Conservation (phyloP, 768 basidiomycete genomes). For the Leccinum obscurum region DNA sequence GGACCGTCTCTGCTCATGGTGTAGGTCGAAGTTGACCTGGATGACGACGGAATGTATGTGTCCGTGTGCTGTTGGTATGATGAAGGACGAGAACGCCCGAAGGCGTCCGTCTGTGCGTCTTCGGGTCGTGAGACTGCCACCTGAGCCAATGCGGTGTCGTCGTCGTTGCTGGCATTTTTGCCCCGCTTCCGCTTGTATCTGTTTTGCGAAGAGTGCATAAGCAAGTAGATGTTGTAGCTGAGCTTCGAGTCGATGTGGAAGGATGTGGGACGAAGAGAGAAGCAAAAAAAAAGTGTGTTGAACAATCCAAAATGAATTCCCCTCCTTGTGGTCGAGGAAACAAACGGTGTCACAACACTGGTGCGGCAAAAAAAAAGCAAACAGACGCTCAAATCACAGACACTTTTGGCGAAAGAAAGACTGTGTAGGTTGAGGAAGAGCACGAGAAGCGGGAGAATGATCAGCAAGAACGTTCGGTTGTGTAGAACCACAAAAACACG, state of each 20-base stretch:
- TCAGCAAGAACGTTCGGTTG: conserved; percentile 26
- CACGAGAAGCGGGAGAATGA: conserved; percentile 15
- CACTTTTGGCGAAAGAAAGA: conserved; percentile 20
- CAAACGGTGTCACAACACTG: conserved; percentile 15
- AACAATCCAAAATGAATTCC: conserved; percentile 27
- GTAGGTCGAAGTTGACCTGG: conserved; percentile 45
- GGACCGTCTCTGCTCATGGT: conserved; percentile 52
- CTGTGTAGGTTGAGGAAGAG: conserved; percentile 18
- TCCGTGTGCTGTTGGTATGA: conserved; percentile 43
- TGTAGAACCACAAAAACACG: conserved; percentile 23
- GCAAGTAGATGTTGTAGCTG: conserved; percentile 21
- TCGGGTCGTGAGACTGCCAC: conserved; percentile 48
- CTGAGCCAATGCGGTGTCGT: conserved; percentile 39
- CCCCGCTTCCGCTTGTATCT: conserved; percentile 53
- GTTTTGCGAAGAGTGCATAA: conserved; percentile 40
- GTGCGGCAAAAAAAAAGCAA: conserved; percentile 29
- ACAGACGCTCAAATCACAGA: conserved; percentile 36
- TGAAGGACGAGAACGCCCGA: conserved; percentile 51
- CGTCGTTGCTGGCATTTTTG: conserved; percentile 52
- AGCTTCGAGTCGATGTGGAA: conserved; percentile 21
- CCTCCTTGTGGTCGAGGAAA: conserved; percentile 25
- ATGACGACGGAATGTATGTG: conserved; percentile 44
- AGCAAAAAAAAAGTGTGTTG: conserved; percentile 32
- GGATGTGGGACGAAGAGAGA: conserved; percentile 21
- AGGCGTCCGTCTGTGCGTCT: conserved; percentile 52